Evolutionary conservation across 1,284 basidiomycete genomes (phyloP).

Genomic region (Exobasidium cylindrosporum): DNA sequence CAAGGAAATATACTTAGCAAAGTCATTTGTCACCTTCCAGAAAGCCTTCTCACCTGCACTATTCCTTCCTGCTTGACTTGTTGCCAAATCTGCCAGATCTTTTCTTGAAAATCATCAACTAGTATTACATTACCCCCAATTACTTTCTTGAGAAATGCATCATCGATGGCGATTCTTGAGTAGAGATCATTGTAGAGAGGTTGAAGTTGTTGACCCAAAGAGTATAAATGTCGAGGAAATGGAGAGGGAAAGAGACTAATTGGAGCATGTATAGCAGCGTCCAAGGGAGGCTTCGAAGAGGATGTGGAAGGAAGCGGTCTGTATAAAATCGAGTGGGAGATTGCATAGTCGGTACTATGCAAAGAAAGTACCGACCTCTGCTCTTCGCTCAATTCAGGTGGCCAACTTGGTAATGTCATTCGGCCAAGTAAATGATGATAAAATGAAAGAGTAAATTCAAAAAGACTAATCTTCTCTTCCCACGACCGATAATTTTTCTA

Average conservation of each 20-base stretch:
- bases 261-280: constrained; percentile 10
- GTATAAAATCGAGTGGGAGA: constrained; percentile 7
- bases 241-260: constrained; percentile 7
- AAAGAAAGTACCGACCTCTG: not conserved
- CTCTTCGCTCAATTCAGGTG: not conserved
- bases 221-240: not conserved
- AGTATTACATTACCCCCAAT: not conserved
- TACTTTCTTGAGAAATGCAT: constrained; percentile 1
- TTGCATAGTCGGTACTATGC: constrained; percentile 7
- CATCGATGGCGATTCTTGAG: constrained; percentile 2
- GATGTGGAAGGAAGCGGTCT: constrained; percentile 5
- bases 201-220: constrained; percentile 2
- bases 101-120: constrained; percentile 6
- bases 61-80: constrained; percentile 1
- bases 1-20: not conserved
- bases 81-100: constrained; percentile 12
- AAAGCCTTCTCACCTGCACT: not conserved
- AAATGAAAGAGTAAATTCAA: too few species aligned
- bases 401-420: constrained; percentile 3
- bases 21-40: not conserved
- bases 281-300: not conserved
- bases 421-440: too few species aligned
- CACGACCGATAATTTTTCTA: too few species aligned
- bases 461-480: too few species aligned
- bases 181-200: constrained; percentile 7